These are phyloP conservation scores for Benincasa hispida DNA, from an alignment of 306 rosid species.

Conservation along the genomic window DNA sequence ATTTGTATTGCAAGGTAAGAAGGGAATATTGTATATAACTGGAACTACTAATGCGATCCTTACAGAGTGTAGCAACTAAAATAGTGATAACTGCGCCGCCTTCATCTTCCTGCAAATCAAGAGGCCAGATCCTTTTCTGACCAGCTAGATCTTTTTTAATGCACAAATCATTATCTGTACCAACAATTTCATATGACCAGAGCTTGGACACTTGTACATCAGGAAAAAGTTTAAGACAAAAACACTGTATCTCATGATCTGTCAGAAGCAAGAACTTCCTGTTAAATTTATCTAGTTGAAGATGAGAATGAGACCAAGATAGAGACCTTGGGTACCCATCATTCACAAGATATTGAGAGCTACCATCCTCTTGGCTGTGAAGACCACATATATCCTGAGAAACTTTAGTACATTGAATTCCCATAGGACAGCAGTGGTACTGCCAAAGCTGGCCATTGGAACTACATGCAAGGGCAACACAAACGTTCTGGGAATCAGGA, in stretches of 20 bases:
- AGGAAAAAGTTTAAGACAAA: conserved; percentile 37
- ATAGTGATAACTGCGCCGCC: conserved; percentile 65
- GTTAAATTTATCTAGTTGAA: conserved; percentile 26
- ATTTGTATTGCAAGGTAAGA: conserved; percentile 77
- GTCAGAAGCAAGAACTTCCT: conserved; percentile 58
- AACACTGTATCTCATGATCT: conserved; percentile 70
- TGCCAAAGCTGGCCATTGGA: conserved; percentile 76
- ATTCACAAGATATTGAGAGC: conserved; percentile 29
- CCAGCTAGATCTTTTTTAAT: conserved; percentile 93
- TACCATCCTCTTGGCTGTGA: conserved; percentile 34
- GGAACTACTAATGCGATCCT: conserved; percentile 82
- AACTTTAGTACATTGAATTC: conserved; percentile 45
- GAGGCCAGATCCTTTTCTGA: conserved; percentile 88
- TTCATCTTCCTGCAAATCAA: conserved; percentile 70
- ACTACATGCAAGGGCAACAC: conserved; percentile 64
- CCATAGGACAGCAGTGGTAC: conserved; percentile 58
- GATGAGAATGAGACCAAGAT: conserved; percentile 54
- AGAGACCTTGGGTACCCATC: conserved; percentile 90
- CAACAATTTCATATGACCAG: conserved; percentile 82
- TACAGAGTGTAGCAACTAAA: conserved; percentile 73
- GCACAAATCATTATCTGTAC: conserved; percentile 74
- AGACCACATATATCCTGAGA: conserved; percentile 16
- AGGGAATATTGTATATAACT: conserved; percentile 92
- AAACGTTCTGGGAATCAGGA: conserved; percentile 32
- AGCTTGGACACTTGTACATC: conserved; percentile 46